Base-by-base conservation (phyloP, 2,329 filamentous ascomycete species). In the Monilinia vaccinii-corymbosi region DNA sequence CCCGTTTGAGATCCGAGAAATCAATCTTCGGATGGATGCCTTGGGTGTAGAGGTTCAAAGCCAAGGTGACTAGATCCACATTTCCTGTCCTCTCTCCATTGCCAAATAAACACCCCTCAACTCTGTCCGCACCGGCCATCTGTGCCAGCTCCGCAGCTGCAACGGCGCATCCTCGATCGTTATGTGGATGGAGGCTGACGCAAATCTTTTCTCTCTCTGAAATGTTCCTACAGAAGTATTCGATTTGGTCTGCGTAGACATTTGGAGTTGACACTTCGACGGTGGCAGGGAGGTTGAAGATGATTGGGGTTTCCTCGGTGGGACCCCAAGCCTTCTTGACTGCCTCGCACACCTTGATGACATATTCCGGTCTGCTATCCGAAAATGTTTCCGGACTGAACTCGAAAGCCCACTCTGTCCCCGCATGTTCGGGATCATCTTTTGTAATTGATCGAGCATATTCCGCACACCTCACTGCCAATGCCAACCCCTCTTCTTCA, bases 31-130 rank as follows among this genome's bases (percentile, higher is more conserved):
- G 90, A 69, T 87, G 81, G 52, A 96, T 83, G 59, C 93, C 93
- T 74, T 97, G 93, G 0, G 92, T 97, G 75, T 97, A 97, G 21
- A 97, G 84, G 73, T 97, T 97, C 61, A 97, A 79, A 34, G 85
- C 94, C 60, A 97, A 80, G 38, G 92, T 97, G 53, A 97, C 91
- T 59, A 97, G 81, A 71, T 97, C 93, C 23, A 97, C 91, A 70
- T 97, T 97, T 64, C 93, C 94, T 0, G 93, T 97, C 65, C 94
- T 80, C 79, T 99, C 93, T 61, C 94, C 93, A 68, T 97, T 97
- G 56, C 92, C 91, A 71, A 97, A 95, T 44, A 97, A 79, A 65
- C 91, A 96, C 49, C 93, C 93, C 75, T 97, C 93, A 16, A 97
- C 93, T 71, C 94, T 80, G 75, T 97, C 90, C 40, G 91, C 94